Evolutionary conservation across 2,329 filamentous ascomycete species (phyloP), one percentile per base, ranked within the genome.

Genomic region (Aspergillus chevalieri): DNA sequence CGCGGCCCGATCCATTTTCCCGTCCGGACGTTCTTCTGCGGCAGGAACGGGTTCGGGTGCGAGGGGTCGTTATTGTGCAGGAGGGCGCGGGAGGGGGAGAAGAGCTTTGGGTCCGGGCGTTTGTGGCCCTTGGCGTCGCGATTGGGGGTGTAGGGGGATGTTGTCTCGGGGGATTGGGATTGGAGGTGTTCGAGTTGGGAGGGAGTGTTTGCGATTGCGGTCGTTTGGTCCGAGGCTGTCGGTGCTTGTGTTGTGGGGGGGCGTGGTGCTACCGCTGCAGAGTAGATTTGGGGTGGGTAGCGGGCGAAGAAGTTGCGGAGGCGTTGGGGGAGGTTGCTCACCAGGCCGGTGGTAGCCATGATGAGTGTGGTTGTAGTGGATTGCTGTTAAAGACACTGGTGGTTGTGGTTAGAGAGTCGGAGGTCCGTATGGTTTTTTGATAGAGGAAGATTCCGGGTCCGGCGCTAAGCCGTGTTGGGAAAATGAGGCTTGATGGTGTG

Each of bases 231-330:
- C 17, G 17, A 17, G 15, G 54, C 44, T 64, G 58, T 52, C 69
- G 65, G 56, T 30, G 62, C 57, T 33, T 65, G 57, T 47, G 58
- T 47, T 49, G 60, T 52, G 50, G 58, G 47, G 41, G 61, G 56
- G 36, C 53, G 59, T 43, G 63, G 62, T 43, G 56, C 57, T 21
- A 66, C 64, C 57, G 67, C 56, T 22, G 68, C 65, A 46, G 67
- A 75, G 61, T 68, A 81, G 60, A 60, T 66, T 65, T 64, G 79
- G 44, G 92, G 90, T 39, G 93, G 93, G 70, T 92, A 96, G 57
- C 87, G 86, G 50, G 86, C 86, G 71, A 98, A 87, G 80, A 98
- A 96, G 63, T 84, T 83, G 65, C 86, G 81, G 43, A 98, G 81
- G 38, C 85, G 85, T 47, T 81, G 76, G 7, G 90, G 93, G 38